Evolutionary conservation across 2,329 filamentous ascomycete species (phyloP).

Genomic region (Microdochium bolleyi): DNA sequence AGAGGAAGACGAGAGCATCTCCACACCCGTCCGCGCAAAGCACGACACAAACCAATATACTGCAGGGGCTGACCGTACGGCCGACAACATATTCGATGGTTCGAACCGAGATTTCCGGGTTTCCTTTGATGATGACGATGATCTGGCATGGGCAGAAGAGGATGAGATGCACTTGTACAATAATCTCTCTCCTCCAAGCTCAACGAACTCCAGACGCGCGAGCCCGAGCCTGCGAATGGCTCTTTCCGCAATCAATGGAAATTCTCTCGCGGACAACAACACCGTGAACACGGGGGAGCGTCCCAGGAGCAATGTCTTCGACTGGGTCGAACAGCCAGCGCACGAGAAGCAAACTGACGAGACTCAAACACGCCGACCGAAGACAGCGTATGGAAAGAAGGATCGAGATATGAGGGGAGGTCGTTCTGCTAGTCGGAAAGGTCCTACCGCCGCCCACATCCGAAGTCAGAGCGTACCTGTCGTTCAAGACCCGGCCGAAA

Average conservation of each 20-base stretch:
- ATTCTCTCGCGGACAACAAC: constrained; percentile 27
- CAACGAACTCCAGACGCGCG: constrained; percentile 43
- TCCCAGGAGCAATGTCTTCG: constrained; percentile 63
- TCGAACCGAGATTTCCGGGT: constrained; percentile 36
- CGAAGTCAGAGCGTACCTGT: constrained; percentile 77
- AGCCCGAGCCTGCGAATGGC: constrained; percentile 46
- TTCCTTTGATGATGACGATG: constrained; percentile 54
- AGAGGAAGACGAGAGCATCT: constrained; percentile 52
- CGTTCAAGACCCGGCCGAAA: constrained; percentile 54
- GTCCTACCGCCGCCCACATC: constrained; percentile 61
- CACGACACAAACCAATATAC: constrained; percentile 19
- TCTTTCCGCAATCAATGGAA: constrained; percentile 44
- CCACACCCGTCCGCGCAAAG: constrained; percentile 37
- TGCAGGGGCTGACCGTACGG: constrained; percentile 13
- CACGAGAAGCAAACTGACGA: constrained; percentile 54
- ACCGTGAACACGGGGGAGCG: constrained; percentile 32
- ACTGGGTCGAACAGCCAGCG: constrained; percentile 63
- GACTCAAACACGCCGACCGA: constrained; percentile 55
- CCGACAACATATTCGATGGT: constrained; percentile 21
- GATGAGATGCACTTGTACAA: constrained; percentile 45
- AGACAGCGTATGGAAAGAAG: constrained; percentile 71
- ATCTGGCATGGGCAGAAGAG: constrained; percentile 55
- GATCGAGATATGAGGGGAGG: constrained; percentile 63
- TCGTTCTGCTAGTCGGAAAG: constrained; percentile 57
- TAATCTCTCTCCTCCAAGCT: constrained; percentile 50